Conservation (phyloP, 2,329 filamentous ascomycete species). For the Metarhizium brunneum region DNA sequence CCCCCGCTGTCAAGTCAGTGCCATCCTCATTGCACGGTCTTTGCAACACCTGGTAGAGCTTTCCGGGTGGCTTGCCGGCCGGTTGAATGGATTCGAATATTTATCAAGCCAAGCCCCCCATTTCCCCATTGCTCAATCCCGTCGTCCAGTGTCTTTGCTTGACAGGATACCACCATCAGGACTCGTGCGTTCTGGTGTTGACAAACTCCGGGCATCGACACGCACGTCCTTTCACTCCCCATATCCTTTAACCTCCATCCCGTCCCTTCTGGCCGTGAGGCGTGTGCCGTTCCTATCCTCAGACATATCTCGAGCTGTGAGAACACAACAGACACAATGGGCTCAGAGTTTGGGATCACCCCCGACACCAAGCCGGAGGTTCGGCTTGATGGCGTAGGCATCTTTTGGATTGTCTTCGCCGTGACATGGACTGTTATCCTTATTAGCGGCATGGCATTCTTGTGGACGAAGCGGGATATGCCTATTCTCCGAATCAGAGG, state of each 20-base stretch:
- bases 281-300: not conserved
- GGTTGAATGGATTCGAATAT: constrained; percentile 1
- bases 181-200: not conserved
- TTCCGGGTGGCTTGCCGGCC: not conserved
- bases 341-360: constrained; percentile 23
- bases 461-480: constrained; percentile 29
- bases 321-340: constrained; percentile 10
- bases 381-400: constrained; percentile 27
- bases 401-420: constrained; percentile 31
- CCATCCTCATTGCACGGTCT: not conserved
- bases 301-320: not conserved
- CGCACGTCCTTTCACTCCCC: not conserved
- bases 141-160: not conserved
- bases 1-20: not conserved
- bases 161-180: not conserved
- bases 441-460: constrained; percentile 28
- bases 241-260: not conserved
- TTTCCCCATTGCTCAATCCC: not conserved
- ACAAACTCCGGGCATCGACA: not conserved
- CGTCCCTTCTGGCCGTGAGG: not conserved
- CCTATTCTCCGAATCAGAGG: constrained; percentile 31
- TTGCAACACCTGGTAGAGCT: not conserved
- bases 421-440: constrained; percentile 30
- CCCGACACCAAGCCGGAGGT: constrained; percentile 20
- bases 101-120: constrained; percentile 1